These are phyloP conservation scores for Venturia asperata DNA, from an alignment of 2,329 filamentous ascomycete genomes.

Conservation along the genomic window DNA sequence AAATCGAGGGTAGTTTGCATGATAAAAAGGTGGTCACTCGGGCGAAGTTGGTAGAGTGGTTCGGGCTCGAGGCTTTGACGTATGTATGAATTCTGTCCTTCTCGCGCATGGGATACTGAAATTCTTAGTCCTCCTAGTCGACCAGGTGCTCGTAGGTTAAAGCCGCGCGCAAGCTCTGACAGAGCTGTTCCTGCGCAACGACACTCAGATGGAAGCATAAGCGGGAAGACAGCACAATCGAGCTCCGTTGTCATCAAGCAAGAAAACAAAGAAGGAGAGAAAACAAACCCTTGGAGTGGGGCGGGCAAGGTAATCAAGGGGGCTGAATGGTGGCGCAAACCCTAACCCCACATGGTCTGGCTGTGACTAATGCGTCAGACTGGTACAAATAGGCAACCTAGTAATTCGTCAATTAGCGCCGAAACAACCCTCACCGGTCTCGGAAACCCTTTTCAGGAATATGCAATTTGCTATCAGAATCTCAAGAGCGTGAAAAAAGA, in stretches of 20 bases:
- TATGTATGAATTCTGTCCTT: background rate
- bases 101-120: background rate
- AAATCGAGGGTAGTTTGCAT: background rate
- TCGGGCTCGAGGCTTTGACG: background rate
- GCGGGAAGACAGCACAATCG: background rate
- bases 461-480: background rate
- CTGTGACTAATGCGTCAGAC: background rate
- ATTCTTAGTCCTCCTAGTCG: background rate
- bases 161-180: background rate
- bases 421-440: background rate
- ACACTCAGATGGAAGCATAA: background rate
- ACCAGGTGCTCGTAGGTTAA: background rate
- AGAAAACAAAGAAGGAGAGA: background rate
- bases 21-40: constrained; percentile 10
- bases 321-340: constrained; percentile 6
- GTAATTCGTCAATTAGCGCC: background rate
- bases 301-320: background rate
- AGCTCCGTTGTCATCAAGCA: background rate
- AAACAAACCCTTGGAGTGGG: background rate
- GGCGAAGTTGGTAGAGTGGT: constrained; percentile 5
- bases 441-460: background rate
- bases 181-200: background rate
- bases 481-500: background rate
- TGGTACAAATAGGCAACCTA: background rate
- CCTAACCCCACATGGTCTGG: background rate